Base-by-base conservation (phyloP, 495 filamentous ascomycete species). In the Cudoniella acicularis region DNA sequence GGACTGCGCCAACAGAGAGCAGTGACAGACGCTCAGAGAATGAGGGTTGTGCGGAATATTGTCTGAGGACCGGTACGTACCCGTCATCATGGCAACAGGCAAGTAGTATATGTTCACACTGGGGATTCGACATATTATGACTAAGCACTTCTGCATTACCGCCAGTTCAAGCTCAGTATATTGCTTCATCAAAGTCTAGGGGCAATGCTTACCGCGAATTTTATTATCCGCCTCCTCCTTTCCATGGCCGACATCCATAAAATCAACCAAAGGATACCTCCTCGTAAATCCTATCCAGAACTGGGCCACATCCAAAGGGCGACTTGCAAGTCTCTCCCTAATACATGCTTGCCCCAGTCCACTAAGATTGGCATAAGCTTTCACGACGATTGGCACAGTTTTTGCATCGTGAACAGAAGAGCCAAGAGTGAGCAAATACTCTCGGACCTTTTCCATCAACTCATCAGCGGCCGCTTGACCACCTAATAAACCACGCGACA, bases 41-140 rank as follows among this genome's bases (percentile, higher is more conserved):
- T 4, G 48, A 42, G 3, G 26, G 10, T 41, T 59, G 27, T 16
- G 56, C 56, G 18, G 50, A 69, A 59, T 80, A 82, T 13, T 78
- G 79, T 11, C 78, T 79, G 9, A 87, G 61, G 25, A 79, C 66
- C 18, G 77, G 75, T 10, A 80, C 69, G 67, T 85, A 86, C n/a
- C 78, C 77, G 16, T 71, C 72, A 60, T 87, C 81, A 56, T 86
- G 81, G 62, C 83, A 85, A 48, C 76, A 81, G 16, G 77, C 83
- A 26, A 84, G 80, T 57, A 83, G 75, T 20, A 86, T 77, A 64
- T 85, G 81, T 40, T 76, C 79, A 70, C 84, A 87, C 56, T 80
- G 77, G 24, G 75, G 73, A 57, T 79, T 79, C 30, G 81, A 79
- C 1, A 69, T 74, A 61, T 80, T 81, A 13, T 83, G 65, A 1